phyloP scores from a whole-genome alignment of 495 filamentous ascomycete genomes.

The Daldinia caldariorum region DNA sequence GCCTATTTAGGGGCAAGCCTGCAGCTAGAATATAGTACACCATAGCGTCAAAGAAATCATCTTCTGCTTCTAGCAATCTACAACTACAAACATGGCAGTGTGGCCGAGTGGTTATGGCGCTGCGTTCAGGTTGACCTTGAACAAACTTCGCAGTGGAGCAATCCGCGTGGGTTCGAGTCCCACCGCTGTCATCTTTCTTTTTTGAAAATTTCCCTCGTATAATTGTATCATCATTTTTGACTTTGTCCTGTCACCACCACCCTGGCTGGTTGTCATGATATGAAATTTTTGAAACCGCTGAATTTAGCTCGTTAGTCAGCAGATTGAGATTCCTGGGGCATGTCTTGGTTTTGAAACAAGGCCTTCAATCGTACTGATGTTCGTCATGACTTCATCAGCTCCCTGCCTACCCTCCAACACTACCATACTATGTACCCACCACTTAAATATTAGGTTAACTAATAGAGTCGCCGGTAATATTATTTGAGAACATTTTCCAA shows the following conservation, averaged over 20 bases:
- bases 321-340: background rate
- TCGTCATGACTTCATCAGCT: background rate
- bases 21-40: background rate
- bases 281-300: background rate
- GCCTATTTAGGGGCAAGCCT: background rate
- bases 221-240: background rate
- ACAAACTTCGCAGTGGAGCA: slow-evolving; percentile 50
- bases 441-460: background rate
- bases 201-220: background rate
- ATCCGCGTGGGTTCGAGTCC: slow-evolving; percentile 57
- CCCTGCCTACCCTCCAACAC: background rate
- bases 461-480: background rate
- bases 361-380: background rate
- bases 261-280: background rate
- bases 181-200: slow-evolving; percentile 46
- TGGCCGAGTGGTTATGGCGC: slow-evolving; percentile 51
- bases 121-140: slow-evolving; percentile 45
- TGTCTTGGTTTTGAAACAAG: background rate
- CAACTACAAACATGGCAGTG: background rate
- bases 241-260: background rate
- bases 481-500: background rate
- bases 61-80: background rate
- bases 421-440: background rate
- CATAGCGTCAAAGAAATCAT: background rate
- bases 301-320: background rate